Percentiles rank a stretch among this genome's conserved stretches.
phyloP scores from a whole-genome alignment of 192 early-diverging fungal genomes.

The Thamnidium elegans region DNA sequence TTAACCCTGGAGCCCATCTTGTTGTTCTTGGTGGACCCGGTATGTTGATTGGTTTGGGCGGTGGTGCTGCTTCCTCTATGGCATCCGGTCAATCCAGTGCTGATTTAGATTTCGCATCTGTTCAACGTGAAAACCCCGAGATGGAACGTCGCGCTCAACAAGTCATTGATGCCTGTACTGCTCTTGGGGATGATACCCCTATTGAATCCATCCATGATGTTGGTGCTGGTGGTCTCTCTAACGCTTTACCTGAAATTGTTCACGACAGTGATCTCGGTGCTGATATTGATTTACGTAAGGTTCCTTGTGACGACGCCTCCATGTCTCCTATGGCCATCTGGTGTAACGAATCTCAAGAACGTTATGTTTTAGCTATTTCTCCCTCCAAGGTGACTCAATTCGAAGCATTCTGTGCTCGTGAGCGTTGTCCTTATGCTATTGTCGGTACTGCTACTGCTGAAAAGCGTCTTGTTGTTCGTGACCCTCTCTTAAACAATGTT shows the following conservation, averaged over 20 bases:
- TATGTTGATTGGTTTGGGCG: constrained; percentile 99
- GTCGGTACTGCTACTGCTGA: constrained; percentile 88
- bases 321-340: constrained; percentile 99
- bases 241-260: constrained; percentile 97
- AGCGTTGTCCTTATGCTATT: constrained; percentile 88
- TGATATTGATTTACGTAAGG: constrained; percentile 83
- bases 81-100: constrained; percentile 81
- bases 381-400: constrained; percentile 68
- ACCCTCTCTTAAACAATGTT: constrained; percentile 61
- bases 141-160: constrained; percentile 98
- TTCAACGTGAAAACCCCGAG: constrained; percentile 99
- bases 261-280: constrained; percentile 93
- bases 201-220: constrained; percentile 98
- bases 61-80: constrained; percentile 97
- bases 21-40: constrained; percentile 94
- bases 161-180: constrained; percentile 93
- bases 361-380: constrained; percentile 93
- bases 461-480: constrained; percentile 75
- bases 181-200: constrained; percentile 76
- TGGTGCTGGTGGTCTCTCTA: constrained; percentile 97
- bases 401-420: constrained; percentile 75
- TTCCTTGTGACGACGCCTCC: constrained; percentile 85
- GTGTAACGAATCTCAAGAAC: constrained; percentile 99
- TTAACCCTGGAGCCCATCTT: constrained; percentile 75
- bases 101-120: constrained; percentile 94